These are phyloP conservation scores for Rhodamnia argentea DNA, from an alignment of 345 rosid genomes.

Conservation along the genomic window DNA sequence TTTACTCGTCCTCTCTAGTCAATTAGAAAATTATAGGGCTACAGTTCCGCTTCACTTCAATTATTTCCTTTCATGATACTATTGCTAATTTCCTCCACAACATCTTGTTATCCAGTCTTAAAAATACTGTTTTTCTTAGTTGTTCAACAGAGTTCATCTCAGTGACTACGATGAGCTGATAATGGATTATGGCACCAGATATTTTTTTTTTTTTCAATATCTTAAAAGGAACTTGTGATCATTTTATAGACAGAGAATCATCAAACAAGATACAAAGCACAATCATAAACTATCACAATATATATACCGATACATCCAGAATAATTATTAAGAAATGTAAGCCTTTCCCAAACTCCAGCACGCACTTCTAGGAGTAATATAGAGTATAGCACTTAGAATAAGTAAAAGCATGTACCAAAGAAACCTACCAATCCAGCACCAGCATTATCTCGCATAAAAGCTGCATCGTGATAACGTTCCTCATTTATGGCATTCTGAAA, in stretches of 20 bases:
- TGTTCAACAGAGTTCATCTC: background rate
- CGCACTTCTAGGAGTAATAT: background rate
- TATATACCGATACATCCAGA: background rate
- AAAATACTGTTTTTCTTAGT: background rate
- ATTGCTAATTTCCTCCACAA: background rate
- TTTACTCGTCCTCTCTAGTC: background rate
- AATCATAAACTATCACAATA: background rate
- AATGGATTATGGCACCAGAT: background rate
- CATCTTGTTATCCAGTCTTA: background rate
- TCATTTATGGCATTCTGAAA: conserved; percentile 62
- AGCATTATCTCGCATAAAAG: conserved; percentile 67
- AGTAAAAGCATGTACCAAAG: background rate
- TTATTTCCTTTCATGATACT: background rate
- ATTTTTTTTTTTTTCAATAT: background rate
- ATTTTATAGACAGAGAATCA: background rate
- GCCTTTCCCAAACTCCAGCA: background rate
- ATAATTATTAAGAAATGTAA: background rate
- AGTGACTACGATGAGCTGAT: background rate
- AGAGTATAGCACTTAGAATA: background rate
- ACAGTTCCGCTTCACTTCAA: background rate
- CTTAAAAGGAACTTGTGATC: background rate
- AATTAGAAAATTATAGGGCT: background rate
- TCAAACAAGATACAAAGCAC: background rate
- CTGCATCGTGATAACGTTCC: conserved; percentile 76
- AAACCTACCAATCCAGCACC: conserved; percentile 85